These are phyloP conservation scores for Ganoderma meredithae DNA, from an alignment of 1,284 basidiomycete genomes.

Conservation along the genomic window DNA sequence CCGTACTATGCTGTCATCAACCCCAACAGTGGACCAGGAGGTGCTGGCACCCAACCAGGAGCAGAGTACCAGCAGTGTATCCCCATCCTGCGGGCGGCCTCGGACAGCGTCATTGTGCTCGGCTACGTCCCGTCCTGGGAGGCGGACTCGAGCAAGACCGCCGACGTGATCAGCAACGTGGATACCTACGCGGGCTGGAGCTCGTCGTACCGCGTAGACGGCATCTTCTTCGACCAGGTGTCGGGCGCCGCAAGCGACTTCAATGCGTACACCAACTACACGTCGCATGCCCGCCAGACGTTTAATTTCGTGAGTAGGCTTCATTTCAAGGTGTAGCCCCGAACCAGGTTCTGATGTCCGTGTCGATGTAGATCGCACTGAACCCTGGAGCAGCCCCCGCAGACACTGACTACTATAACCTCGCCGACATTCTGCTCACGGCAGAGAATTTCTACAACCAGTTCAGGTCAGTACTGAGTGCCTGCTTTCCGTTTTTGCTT, in stretches of 20 bases:
- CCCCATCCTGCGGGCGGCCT: slow-evolving; percentile 30
- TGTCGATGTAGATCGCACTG: slow-evolving; percentile 30
- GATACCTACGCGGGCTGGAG: slow-evolving; percentile 45
- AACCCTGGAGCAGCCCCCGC: slow-evolving; percentile 35
- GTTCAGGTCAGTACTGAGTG: slow-evolving; percentile 31
- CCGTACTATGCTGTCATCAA: slow-evolving; percentile 46
- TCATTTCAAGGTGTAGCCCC: too few relatives aligned
- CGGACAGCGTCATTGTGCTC: slow-evolving; percentile 43
- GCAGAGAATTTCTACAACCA: slow-evolving; percentile 35
- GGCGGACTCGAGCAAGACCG: slow-evolving; percentile 28
- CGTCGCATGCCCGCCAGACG: slow-evolving; percentile 19
- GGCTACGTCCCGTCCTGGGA: slow-evolving; percentile 46
- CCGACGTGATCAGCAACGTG: slow-evolving; percentile 40
- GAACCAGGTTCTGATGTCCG: too few relatives aligned
- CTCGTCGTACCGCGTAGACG: slow-evolving; percentile 40
- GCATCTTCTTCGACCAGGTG: slow-evolving; percentile 51
- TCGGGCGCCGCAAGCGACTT: slow-evolving; percentile 27
- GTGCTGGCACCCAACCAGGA: slow-evolving; percentile 39
- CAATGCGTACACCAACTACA: slow-evolving; percentile 29
- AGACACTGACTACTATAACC: slow-evolving; percentile 30
- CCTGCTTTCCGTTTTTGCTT: too few relatives aligned
- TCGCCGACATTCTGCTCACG: slow-evolving; percentile 37
- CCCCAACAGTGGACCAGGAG: slow-evolving; percentile 46
- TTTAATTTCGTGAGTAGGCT: slow-evolving; percentile 32
- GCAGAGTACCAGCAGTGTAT: slow-evolving; percentile 44